Evolutionary conservation across 768 basidiomycete species (phyloP), one percentile per base, ranked within the genome.

Genomic region (Tricholoma sp.): DNA sequence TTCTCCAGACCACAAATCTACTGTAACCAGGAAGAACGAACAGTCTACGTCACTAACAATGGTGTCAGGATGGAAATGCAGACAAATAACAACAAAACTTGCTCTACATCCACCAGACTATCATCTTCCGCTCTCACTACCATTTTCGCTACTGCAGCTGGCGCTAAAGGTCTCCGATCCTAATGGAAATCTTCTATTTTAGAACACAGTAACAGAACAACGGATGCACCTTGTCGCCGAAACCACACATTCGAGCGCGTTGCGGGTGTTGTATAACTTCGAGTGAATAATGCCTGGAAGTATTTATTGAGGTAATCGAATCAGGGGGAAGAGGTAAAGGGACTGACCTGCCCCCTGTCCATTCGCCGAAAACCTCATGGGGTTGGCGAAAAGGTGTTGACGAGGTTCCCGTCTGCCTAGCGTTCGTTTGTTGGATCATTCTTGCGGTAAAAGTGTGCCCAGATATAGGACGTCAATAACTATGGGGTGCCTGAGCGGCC

Each of bases 201-300:
- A 50, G 46, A 61, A 55, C 55, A 62, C 59, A 63, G 11, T 45
- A 31, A 19, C 24, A 18, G 2, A 61, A 55, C 51, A 50, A 21
- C 52, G 37, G 54, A 62, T 67, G 58, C 63, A 93, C 94, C 79
- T 95, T 96, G 78, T 97, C 93, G 46, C 94, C 94, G 71, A 96
- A 95, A 10, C 95, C 95, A 69, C 94, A 96, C 87, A 95, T 95
- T 61, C 94, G 83, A 50, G 94, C 95, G 43, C 94, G 84, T 49
- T 91, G 71, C 39, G 95, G 94, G 64, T 95, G 84, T 69, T 97
- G 95, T 3, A 91, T 81, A 64, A 95, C 83, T 62, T 91, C 86
- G 41, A 96, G 80, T 12, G 86, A 83, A 71, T 95, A 95, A 68
- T 88, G 78, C 67, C 91, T 93, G 64, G 2, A 37, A 16, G 47